Evolutionary conservation across 208 protist species (phyloP), one percentile per base, ranked within the genome.

Genomic region (Wallacemonas sp.): DNA sequence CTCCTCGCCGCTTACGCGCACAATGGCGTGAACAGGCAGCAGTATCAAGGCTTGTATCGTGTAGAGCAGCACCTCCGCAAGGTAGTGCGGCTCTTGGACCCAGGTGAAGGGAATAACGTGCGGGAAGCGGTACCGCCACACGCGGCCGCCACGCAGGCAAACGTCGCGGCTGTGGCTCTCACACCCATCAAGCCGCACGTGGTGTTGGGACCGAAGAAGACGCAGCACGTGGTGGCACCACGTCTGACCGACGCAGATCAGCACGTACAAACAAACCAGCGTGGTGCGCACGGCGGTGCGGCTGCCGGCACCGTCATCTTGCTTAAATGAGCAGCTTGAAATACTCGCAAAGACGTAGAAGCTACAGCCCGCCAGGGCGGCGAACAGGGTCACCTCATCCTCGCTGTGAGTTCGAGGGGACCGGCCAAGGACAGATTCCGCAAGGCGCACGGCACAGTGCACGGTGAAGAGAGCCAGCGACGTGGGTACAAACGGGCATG

Each of bases 61-160:
- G 71, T 92, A 93, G 73, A 95, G 74, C 17, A 81, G 6, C 12
- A 92, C 57, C 58, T 95, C 89, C 55, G 81, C 87, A 29, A 74
- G 61, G 63, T 95, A 95, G 59, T 95, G 89, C 2, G 89, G 89
- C 53, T 95, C 89, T 36, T 83, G 71, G 8, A 85, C 75, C 27
- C 64, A 74, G 12, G 19, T 30, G 66, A 85, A 85, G 26, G 78
- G 75, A 32, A 3, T 36, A 6, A 66, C 44, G 21, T 68, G 36
- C 1, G 57, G 80, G 74, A 91, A 94, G 38, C 39, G 68, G 55
- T 83, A 79, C 8, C 8, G 22, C 27, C 34, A 68, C 19, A 64
- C 41, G 4, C 48, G 41, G 26, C 41, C 57, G 19, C 36, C 44
- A 9, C 41, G 9, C 19, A 19, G 9, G 30, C 0, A 21, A 21